Evolutionary conservation across 331 rosid genomes (phyloP), one percentile per base, ranked within the genome.

Genomic region (Rhamnella rubrinervis): DNA sequence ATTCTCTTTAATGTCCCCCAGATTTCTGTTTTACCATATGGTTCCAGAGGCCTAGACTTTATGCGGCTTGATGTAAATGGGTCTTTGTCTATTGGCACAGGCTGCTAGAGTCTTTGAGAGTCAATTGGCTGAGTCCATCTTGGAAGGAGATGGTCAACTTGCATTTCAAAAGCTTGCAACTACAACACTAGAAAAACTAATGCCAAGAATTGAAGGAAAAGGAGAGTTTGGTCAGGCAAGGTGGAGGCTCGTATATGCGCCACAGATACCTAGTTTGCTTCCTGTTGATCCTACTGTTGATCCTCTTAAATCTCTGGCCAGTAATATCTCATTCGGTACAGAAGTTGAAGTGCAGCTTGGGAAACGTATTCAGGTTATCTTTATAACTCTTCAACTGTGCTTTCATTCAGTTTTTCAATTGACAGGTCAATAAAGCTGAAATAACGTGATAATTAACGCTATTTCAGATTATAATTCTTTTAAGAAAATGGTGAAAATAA

Each of bases 261-360:
- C 98, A 44, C 97, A 87, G 79, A 89, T 93, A 81, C 91, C 95
- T 41, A 93, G 83, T 65, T 75, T 78, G 62, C 82, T 87, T 80
- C 84, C 90, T n/a, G 79, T 71, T 59, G 89, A 85, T 81, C 80
- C 87, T 4, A 71, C 77, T 0, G 79, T 61, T 12, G 98, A 93
- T 83, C 96, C 98, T 66, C 89, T 89, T 61, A 77, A 79, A 65
- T 87, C 92, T 71, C 77, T 89, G 57, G 87, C 95, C 75, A 85
- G 80, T 55, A 87, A 88, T 76, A 85, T 93, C 73, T 82, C 98
- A 55, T 87, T 93, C 21, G 97, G 97, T 31, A 84, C 97, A 3
- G 95, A 91, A 69, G 91, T 93, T 56, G 97, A 93, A 74, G 83
- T 93, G 72, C 98, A 93, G 88, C 89, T 93, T 8, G 98, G 98